Evolutionary conservation across 2,329 filamentous ascomycete species (phyloP), one percentile per base, ranked within the genome.

Genomic region (Escovopsis sp.): DNA sequence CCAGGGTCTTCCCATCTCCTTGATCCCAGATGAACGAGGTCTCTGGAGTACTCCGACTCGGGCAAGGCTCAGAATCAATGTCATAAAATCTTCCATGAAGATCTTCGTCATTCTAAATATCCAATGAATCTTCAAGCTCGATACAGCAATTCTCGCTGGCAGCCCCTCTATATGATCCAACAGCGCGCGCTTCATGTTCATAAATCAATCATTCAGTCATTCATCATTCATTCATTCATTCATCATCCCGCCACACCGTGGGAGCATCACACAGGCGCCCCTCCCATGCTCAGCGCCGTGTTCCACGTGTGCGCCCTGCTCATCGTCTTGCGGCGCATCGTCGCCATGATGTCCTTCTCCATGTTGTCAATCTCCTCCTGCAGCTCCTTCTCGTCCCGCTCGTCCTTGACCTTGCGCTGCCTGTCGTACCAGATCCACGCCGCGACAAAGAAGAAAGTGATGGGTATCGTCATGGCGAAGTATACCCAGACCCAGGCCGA

Each of bases 401-500:
- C 61, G 50, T 72, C 72, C 49, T 61, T 56, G 43, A 55, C 59
- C 57, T 75, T 69, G 40, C 72, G 68, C 23, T 62, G 60, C 35
- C 56, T 60, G 51, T 77, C 73, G 53, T 72, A 71, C 48, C 63
- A 62, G 51, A 69, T 63, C 73, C 75, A 79, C n/a, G 62, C 53
- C 3, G 60, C 58, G 23, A 80, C 70, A 47, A 80, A 73, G 40
- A 64, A 26, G 2, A 68, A 53, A 0, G 76, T 80, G 41, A 78
- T 49, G 3, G 76, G 76, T 10, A 80, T 56, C 3, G 74, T 75
- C 42, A 79, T 67, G 47, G 62, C 73, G 49, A 79, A 80, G 60
- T 79, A 80, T 42, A 80, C 67, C 75, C 76, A 80, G 26, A 80
- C 62, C 40, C 66, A 59, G 15, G 62, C 55, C 10, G 70, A 72